Conservation (phyloP, 2,329 filamentous ascomycete genomes). For the Coniochaeta hoffmannii region DNA sequence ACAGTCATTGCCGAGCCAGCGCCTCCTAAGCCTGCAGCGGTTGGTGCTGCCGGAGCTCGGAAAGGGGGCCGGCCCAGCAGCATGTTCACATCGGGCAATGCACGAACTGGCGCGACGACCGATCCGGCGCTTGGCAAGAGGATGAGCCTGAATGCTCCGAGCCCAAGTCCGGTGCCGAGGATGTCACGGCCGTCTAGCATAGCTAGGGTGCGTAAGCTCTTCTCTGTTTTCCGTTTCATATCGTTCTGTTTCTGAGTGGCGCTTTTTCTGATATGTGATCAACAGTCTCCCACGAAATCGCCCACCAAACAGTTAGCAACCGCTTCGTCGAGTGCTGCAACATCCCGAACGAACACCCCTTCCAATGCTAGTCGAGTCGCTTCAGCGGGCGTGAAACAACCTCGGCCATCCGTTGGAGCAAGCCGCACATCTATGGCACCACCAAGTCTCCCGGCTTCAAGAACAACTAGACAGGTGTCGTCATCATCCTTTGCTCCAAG, state of each 20-base stretch:
- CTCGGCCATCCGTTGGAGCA: constrained; percentile 45
- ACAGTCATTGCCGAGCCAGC: constrained; percentile 45
- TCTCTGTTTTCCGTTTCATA: neutral
- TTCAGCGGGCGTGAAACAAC: constrained; percentile 37
- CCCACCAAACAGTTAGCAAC: constrained; percentile 63
- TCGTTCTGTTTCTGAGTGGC: neutral
- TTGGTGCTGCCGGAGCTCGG: constrained; percentile 15
- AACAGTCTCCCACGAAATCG: constrained; percentile 68
- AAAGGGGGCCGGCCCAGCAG: constrained; percentile 36
- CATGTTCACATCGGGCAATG: constrained; percentile 32
- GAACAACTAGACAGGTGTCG: constrained; percentile 36
- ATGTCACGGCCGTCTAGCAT: constrained; percentile 48
- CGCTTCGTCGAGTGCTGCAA: constrained; percentile 44
- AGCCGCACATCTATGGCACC: constrained; percentile 62
- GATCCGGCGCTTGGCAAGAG: constrained; percentile 53
- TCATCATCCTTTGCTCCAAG: constrained; percentile 31
- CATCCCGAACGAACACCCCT: constrained; percentile 59
- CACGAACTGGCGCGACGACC: constrained; percentile 30
- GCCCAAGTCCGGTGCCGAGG: constrained; percentile 62
- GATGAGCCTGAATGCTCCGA: constrained; percentile 64
- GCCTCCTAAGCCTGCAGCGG: constrained; percentile 30
- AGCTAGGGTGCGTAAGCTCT: constrained; percentile 42
- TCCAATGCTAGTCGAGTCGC: constrained; percentile 39
- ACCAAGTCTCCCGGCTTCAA: constrained; percentile 41
- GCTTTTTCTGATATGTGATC: neutral